A percentile compares a stretch with the other conserved stretches of the same genome.
Evolutionary conservation across 2,329 filamentous ascomycete species (phyloP).

Genomic region (Magnaporthiopsis rhizophila): DNA sequence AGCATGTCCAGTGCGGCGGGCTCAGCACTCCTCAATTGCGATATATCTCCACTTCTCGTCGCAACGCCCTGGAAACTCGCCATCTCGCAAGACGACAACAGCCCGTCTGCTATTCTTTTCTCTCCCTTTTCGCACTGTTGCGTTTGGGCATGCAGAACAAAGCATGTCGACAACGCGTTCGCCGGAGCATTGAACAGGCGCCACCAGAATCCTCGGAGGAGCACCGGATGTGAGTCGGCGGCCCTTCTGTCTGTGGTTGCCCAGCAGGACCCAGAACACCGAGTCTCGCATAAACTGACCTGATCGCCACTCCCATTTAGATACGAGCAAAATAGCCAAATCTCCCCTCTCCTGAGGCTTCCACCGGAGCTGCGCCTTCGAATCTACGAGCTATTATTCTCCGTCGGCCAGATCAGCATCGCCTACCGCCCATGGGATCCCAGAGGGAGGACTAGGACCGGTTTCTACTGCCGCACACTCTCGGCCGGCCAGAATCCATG

Average conservation of each 20-base stretch:
- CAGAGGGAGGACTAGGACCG: constrained; percentile 16
- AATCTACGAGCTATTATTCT: constrained; percentile 24
- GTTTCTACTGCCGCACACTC: constrained; percentile 23
- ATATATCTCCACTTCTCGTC: no score
- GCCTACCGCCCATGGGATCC: constrained; percentile 16
- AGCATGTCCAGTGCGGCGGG: no score
- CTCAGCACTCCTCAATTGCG: neutral
- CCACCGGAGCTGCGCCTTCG: constrained; percentile 25
- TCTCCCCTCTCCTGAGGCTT: constrained; percentile 23
- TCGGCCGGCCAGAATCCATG: constrained; percentile 21
- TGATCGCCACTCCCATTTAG: neutral
- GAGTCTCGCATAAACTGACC: neutral
- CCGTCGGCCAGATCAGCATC: constrained; percentile 25
- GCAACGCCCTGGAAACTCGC: no score
- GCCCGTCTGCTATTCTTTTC: neutral
- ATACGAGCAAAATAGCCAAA: constrained; percentile 14
- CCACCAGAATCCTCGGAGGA: neutral
- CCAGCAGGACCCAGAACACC: no score
- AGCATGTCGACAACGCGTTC: neutral
- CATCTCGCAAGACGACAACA: neutral
- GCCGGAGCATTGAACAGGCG: constrained; percentile 4
- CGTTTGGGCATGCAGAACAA: constrained; percentile 4
- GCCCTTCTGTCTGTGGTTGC: neutral
- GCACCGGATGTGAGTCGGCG: neutral
- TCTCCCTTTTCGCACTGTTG: no score